phyloP scores from a whole-genome alignment of 192 early-diverging fungal species.

The Lobosporangium transversale region DNA sequence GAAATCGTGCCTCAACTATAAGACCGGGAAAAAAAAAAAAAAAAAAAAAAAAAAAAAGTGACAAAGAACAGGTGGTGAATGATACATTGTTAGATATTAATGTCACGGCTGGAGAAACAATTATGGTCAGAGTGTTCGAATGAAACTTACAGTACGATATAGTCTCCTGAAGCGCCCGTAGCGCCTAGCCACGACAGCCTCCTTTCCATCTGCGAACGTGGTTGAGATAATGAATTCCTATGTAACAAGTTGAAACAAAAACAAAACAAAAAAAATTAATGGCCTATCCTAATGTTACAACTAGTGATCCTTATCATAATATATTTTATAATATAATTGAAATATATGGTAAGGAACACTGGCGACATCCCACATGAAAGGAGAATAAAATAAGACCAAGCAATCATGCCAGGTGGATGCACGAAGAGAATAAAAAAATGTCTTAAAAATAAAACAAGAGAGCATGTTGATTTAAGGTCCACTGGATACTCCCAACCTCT shows the following conservation, averaged over 20 bases:
- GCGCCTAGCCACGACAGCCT: slow-evolving; percentile 55
- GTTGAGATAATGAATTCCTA: slow-evolving; percentile 61
- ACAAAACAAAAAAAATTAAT: background rate
- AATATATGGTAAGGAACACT: too few species aligned
- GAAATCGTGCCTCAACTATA: slow-evolving; percentile 53
- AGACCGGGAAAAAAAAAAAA: background rate
- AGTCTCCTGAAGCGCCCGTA: slow-evolving; percentile 60
- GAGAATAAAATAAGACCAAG: background rate
- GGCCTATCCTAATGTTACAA: too few species aligned
- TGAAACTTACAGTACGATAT: slow-evolving; percentile 44
- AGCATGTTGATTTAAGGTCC: too few species aligned
- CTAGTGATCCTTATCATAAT: too few species aligned
- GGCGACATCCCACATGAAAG: too few species aligned
- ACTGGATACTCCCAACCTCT: too few species aligned
- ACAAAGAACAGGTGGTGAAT: background rate
- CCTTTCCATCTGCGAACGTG: slow-evolving; percentile 25
- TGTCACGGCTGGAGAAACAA: background rate
- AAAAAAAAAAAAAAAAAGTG: background rate
- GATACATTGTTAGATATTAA: background rate
- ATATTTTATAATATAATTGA: too few species aligned
- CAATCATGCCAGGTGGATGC: background rate
- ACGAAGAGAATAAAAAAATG: too few species aligned
- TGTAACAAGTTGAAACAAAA: background rate
- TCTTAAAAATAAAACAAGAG: background rate
- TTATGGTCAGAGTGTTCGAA: background rate